Conservation (phyloP, 495 filamentous ascomycete genomes). For the Bathelium albidoporum region DNA sequence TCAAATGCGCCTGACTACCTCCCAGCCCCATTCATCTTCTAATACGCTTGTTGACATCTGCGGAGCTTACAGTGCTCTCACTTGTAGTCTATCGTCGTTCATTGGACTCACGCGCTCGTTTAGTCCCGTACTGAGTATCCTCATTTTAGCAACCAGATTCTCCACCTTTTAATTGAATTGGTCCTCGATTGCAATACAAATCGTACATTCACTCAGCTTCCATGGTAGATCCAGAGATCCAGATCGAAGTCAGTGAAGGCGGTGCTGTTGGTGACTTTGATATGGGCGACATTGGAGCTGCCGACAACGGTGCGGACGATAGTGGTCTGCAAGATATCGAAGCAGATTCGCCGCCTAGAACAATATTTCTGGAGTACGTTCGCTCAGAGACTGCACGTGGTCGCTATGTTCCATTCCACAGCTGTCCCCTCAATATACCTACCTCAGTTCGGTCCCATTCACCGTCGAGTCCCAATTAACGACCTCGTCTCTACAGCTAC, state of each 20-base stretch:
- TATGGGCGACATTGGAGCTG: constrained; percentile 10
- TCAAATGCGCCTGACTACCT: not conserved
- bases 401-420: too few species aligned
- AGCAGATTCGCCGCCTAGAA: constrained; percentile 12
- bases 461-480: not conserved
- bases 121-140: too few species aligned
- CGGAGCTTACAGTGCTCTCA: not conserved
- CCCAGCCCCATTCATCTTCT: not conserved
- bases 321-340: constrained; percentile 19
- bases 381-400: too few species aligned
- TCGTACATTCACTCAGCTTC: not conserved
- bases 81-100: not conserved
- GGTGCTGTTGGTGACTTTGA: constrained; percentile 65
- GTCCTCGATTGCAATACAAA: not conserved
- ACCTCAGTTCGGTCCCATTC: too few species aligned
- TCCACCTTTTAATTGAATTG: too few species aligned
- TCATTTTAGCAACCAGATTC: too few species aligned
- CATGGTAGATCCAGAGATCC: constrained; percentile 16
- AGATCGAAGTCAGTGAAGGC: constrained; percentile 48
- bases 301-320: not conserved
- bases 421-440: too few species aligned
- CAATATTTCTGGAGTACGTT: constrained; percentile 18
- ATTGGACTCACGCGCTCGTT: not conserved
- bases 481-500: constrained; percentile 42
- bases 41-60: not conserved